Evolutionary conservation across 805 yeast genomes (phyloP).

Genomic region (Yarrowia keelungensis): DNA sequence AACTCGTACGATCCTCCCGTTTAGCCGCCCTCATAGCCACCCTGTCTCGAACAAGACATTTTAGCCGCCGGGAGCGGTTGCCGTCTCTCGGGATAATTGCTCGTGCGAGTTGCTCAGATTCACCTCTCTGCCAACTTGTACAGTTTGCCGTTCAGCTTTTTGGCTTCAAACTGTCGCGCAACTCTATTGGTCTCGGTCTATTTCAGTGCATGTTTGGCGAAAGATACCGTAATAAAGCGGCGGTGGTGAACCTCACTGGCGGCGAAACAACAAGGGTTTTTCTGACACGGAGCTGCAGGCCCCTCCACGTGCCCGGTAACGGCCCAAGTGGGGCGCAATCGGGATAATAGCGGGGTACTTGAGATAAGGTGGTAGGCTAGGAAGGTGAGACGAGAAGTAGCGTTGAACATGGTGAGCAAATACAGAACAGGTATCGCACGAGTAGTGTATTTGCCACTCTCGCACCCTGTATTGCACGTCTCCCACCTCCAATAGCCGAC

Average conservation of each 20-base stretch:
- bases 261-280: too few relatives aligned
- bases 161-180: slow-evolving; percentile 15
- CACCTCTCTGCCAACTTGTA: too few relatives aligned
- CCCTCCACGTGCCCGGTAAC: slow-evolving; percentile 5
- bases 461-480: neutral
- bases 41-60: neutral
- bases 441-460: too few relatives aligned
- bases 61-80: slow-evolving; percentile 8
- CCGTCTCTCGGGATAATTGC: neutral
- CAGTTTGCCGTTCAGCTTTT: neutral
- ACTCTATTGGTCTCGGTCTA: slow-evolving; percentile 30
- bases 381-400: too few relatives aligned
- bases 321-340: slow-evolving; percentile 15
- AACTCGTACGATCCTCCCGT: too few relatives aligned
- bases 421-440: too few relatives aligned
- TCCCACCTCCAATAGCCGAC: slow-evolving; percentile 28
- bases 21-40: neutral
- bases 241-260: too few relatives aligned
- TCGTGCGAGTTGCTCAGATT: neutral
- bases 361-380: too few relatives aligned
- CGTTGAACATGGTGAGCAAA: too few relatives aligned
- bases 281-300: slow-evolving; percentile 2
- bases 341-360: slow-evolving; percentile 3
- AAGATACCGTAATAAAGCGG: neutral
- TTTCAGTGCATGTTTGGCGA: slow-evolving; percentile 1